These are phyloP conservation scores for Bocquillonia castaneifolia DNA, from an alignment of 441 rosid genomes.

Conservation along the genomic window DNA sequence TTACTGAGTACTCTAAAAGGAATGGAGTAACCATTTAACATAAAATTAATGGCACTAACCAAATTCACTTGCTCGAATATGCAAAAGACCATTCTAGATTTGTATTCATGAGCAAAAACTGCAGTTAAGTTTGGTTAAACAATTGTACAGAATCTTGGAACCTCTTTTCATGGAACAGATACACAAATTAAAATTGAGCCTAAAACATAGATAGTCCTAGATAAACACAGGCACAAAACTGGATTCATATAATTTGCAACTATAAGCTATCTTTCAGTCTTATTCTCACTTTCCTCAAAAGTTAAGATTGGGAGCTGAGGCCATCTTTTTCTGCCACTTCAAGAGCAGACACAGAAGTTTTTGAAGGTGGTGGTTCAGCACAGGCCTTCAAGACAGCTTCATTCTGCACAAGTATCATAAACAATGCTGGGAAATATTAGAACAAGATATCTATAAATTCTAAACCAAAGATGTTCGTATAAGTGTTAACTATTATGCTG, in stretches of 20 bases:
- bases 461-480: neutral
- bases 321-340: conserved; percentile 25
- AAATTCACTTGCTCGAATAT: neutral
- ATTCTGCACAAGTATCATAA: conserved; percentile 43
- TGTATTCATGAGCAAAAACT: neutral
- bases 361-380: conserved; percentile 47
- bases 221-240: neutral
- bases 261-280: neutral
- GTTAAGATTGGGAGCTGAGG: neutral
- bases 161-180: neutral
- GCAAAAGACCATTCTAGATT: too few species aligned
- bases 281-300: conserved; percentile 12
- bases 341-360: conserved; percentile 21
- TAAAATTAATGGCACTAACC: too few species aligned
- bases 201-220: neutral
- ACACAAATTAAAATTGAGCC: neutral
- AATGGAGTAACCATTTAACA: neutral
- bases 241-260: conserved; percentile 4
- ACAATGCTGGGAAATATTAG: neutral
- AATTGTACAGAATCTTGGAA: neutral
- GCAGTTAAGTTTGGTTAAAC: neutral
- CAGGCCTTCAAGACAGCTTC: conserved; percentile 79
- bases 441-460: neutral
- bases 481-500: neutral
- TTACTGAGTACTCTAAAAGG: neutral